Percentiles rank a stretch among this genome's conserved stretches.
Conservation (phyloP, 2,329 filamentous ascomycete species). For the Diaporthe vaccinii region DNA sequence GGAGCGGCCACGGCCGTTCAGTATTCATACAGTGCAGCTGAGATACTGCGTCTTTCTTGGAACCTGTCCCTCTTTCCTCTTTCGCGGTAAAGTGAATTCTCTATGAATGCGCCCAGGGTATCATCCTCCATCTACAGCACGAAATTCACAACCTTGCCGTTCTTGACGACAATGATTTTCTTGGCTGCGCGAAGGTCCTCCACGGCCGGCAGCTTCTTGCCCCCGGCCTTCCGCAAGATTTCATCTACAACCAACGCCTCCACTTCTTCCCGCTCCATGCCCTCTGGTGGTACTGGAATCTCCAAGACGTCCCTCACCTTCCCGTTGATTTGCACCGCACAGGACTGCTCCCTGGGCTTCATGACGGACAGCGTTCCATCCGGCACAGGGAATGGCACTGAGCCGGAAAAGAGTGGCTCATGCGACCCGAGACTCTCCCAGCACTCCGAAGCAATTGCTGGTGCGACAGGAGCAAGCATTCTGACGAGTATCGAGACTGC, state of each 20-base stretch:
- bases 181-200: slow-evolving; percentile 65
- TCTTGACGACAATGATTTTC: slow-evolving; percentile 75
- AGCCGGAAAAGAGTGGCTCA: slow-evolving; percentile 56
- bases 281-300: slow-evolving; percentile 65
- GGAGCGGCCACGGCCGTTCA: slow-evolving; percentile 62
- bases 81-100: not conserved
- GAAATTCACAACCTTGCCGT: slow-evolving; percentile 81
- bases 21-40: slow-evolving; percentile 52
- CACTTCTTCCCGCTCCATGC: slow-evolving; percentile 59
- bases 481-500: slow-evolving; percentile 72
- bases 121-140: slow-evolving; percentile 60
- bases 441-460: slow-evolving; percentile 85
- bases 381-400: slow-evolving; percentile 69
- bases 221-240: slow-evolving; percentile 74
- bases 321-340: slow-evolving; percentile 85
- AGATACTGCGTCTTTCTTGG: not conserved
- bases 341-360: slow-evolving; percentile 64
- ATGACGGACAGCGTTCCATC: slow-evolving; percentile 67
- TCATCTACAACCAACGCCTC: slow-evolving; percentile 72
- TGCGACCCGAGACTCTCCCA: slow-evolving; percentile 72
- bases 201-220: slow-evolving; percentile 65
- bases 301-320: slow-evolving; percentile 78
- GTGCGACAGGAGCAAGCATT: slow-evolving; percentile 84
- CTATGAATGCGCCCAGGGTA: slow-evolving; percentile 35
- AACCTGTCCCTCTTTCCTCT: not conserved